These are phyloP conservation scores for Crithidia fasciculata DNA, from an alignment of 208 protist species.

Conservation along the genomic window DNA sequence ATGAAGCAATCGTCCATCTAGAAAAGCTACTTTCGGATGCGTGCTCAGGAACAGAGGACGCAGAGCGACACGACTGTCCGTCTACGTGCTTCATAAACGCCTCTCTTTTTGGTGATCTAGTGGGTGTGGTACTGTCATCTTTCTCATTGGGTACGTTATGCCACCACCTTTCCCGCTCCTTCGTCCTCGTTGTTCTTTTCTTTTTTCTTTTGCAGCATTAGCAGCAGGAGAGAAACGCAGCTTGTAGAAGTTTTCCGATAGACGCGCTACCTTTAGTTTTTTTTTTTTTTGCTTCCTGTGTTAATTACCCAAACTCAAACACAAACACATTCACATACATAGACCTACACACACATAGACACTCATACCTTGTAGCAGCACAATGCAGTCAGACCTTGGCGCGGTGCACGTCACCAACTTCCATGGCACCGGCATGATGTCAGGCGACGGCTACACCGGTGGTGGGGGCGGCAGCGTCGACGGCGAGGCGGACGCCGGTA, in stretches of 20 bases:
- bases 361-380: background rate
- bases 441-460: constrained; percentile 29
- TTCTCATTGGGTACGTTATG: no score
- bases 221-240: no score
- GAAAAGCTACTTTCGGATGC: no score
- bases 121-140: no score
- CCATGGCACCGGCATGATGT: constrained; percentile 43
- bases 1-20: no score
- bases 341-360: background rate
- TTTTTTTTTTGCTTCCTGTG: background rate
- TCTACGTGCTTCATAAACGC: no score
- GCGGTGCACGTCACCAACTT: constrained; percentile 87
- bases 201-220: no score
- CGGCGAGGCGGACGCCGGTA: constrained; percentile 20
- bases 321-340: constrained; percentile 7
- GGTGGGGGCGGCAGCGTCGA: constrained; percentile 23
- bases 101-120: no score
- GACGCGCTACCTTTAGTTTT: constrained; percentile 2
- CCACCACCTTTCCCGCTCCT: no score
- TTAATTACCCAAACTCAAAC: background rate
- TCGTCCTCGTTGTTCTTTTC: no score
- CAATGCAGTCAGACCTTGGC: constrained; percentile 82
- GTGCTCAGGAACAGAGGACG: no score
- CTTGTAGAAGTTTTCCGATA: background rate
- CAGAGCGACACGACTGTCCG: no score